Base-by-base conservation (phyloP, 2,329 filamentous ascomycete species). In the Leptographium procerum region DNA sequence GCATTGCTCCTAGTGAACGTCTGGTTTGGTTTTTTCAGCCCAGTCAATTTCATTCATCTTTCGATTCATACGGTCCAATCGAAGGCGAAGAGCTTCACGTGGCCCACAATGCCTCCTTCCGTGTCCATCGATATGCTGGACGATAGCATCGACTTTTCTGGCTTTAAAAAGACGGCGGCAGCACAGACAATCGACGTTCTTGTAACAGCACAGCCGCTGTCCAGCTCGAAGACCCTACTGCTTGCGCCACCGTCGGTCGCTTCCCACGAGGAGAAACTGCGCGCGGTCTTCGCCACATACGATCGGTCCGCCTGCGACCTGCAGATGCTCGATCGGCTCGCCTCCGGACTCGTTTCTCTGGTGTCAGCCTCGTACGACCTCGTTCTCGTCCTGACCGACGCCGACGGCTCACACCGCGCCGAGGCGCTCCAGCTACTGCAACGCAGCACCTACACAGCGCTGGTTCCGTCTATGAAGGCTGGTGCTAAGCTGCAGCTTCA, bases 311-410 rank as follows among this genome's bases (percentile, higher is more conserved):
- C 81, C 52, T 92, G 91, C 62, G 94, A 99, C 69, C 79, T 99
- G 57, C 94, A 97, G 72, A 99, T 99, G 94, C 87, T 99, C 61
- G 94, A 99, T 75, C 89, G 94, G 56, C 82, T 99, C 47, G 84
- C 88, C 2, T 82, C 88, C 40, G 90, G 90, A 61, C 78, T 96
- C 43, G 89, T 94, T 59, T 77, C 84, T 9, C 84, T 99, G 0
- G 87, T 91, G 1, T 65, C 81, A 57, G 76, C 82, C 54, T 88
- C 88, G 57, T 99, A 99, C 76, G 89, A 95, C 70, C 74, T 88
- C 50, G 82, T 97, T 50, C 81, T 96, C 53, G 80, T 99, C 57
- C 84, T 97, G 62, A 87, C 88, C 63, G 89, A 91, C 71, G 80
- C 85, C 59, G 85, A 89, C 68, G 84, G 85, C 63, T 50, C 57